Evolutionary conservation across 768 basidiomycete species (phyloP).

Genomic region (Boletellus emodensis): DNA sequence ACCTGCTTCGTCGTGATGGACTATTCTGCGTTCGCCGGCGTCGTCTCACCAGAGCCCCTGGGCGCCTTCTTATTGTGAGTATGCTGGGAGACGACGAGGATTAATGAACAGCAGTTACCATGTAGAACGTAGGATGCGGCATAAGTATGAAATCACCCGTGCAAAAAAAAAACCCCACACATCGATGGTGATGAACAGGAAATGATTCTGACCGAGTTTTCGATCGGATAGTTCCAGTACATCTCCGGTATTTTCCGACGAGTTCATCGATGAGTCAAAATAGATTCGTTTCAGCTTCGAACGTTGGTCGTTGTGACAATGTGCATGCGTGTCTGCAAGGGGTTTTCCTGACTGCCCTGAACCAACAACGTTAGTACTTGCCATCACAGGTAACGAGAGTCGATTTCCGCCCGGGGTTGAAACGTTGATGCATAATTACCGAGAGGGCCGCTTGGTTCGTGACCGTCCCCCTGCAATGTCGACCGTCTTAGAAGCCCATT

Average conservation of each 20-base stretch:
- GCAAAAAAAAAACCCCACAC: constrained; percentile 73
- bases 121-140: constrained; percentile 31
- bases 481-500: too few species aligned
- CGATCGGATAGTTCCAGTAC: too few species aligned
- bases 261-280: constrained; percentile 59
- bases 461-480: too few species aligned
- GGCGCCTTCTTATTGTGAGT: constrained; percentile 94
- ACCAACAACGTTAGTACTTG: constrained; percentile 76
- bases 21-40: constrained; percentile 88
- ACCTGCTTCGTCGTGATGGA: constrained; percentile 99
- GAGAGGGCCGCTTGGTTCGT: too few species aligned
- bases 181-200: too few species aligned
- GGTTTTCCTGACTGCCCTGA: constrained; percentile 97
- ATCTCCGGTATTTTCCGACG: too few species aligned
- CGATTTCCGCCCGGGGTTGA: constrained; percentile 64
- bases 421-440: too few species aligned
- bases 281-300: constrained; percentile 60
- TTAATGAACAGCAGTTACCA: neutral
- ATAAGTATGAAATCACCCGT: constrained; percentile 77
- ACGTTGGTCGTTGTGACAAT: neutral
- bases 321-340: constrained; percentile 83
- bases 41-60: constrained; percentile 94
- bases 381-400: constrained; percentile 94
- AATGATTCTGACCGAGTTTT: too few species aligned
- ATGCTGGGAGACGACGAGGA: constrained; percentile 48